Evolutionary conservation across 306 rosid species (phyloP).

Genomic region (Sechiopsis laciniata): DNA sequence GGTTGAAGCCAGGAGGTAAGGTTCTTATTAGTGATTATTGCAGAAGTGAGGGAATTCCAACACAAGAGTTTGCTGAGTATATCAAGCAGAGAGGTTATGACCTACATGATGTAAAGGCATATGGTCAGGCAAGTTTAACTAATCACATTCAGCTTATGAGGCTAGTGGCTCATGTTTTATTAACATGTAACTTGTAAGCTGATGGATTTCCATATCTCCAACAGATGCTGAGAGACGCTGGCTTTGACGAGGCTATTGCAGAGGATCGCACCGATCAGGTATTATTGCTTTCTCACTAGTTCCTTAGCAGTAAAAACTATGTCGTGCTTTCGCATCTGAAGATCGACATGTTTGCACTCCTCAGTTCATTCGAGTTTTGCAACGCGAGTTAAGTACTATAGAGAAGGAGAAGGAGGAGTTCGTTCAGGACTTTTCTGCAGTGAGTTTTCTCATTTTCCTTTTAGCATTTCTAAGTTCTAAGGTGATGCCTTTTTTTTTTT

Average conservation of each 20-base stretch:
- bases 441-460: conserved; percentile 24
- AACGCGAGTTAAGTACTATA: conserved; percentile 50
- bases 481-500: background rate
- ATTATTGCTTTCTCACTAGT: background rate
- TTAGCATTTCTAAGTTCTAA: no score
- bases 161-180: background rate
- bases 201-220: background rate
- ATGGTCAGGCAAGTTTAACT: conserved; percentile 51
- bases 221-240: conserved; percentile 81
- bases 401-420: conserved; percentile 59
- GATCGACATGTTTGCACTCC: background rate
- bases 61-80: conserved; percentile 57
- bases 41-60: conserved; percentile 57
- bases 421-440: conserved; percentile 58
- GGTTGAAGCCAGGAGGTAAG: conserved; percentile 96
- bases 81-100: conserved; percentile 80
- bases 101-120: conserved; percentile 53
- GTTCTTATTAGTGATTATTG: conserved; percentile 89
- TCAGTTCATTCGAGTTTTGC: conserved; percentile 60
- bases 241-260: conserved; percentile 59
- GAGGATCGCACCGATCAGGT: conserved; percentile 88
- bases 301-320: background rate
- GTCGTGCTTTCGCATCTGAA: conserved; percentile 6
- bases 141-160: background rate
- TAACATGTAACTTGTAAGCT: background rate